Evolutionary conservation across 179 eudicot species (phyloP).

Genomic region (Nepenthes alata): DNA sequence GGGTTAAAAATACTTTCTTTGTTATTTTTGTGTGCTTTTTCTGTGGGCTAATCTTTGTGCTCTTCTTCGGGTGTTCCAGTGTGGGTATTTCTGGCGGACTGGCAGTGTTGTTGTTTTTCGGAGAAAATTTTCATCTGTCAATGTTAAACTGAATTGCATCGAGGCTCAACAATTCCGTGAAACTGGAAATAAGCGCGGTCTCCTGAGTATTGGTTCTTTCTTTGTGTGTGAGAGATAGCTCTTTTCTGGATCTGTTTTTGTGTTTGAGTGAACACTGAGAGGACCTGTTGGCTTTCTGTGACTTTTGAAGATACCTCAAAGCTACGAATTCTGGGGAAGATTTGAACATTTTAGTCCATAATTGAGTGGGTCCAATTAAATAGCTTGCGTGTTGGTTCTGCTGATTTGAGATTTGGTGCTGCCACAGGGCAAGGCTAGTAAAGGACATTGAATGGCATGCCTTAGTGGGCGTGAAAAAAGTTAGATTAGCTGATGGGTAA

Average conservation of each 20-base stretch:
- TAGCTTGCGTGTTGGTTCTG: conserved; percentile 1
- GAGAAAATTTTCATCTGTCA: background rate
- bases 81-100: background rate
- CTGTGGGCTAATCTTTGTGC: background rate
- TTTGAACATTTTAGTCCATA: background rate
- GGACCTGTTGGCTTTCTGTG: background rate
- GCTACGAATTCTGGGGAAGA: too few relatives aligned
- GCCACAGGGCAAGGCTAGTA: background rate
- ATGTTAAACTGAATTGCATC: background rate
- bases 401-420: background rate
- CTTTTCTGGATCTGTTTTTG: background rate
- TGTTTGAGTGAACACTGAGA: background rate
- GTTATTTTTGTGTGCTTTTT: background rate
- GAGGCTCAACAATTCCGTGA: background rate
- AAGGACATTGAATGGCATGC: background rate
- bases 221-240: background rate
- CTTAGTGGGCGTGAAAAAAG: background rate
- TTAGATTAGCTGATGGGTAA: conserved; percentile 4
- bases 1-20: background rate
- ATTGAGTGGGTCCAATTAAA: background rate
- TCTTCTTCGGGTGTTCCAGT: background rate
- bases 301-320: background rate
- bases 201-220: background rate
- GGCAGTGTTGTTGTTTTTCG: conserved; percentile 5
- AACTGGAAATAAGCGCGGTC: conserved; percentile 2